phyloP scores from a whole-genome alignment of 2,329 filamentous ascomycete genomes.

The Pseudocercospora fijiensis region DNA sequence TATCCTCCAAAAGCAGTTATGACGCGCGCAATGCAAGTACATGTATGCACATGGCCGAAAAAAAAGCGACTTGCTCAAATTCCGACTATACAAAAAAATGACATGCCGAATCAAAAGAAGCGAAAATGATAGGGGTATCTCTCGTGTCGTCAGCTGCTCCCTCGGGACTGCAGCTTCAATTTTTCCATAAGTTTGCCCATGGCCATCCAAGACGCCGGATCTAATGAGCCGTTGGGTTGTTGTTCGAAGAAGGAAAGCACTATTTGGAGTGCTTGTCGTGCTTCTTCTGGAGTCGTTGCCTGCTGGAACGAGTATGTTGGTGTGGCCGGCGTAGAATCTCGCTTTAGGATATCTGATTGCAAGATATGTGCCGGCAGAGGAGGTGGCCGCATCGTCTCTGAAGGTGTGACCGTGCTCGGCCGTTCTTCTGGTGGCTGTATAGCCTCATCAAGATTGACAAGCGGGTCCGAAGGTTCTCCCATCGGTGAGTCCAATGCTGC shows the following conservation, averaged over 20 bases:
- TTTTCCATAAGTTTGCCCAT: slow-evolving; percentile 85
- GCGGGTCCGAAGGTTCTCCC: slow-evolving; percentile 37
- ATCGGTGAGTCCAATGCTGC: slow-evolving; percentile 41
- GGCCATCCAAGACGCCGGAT: slow-evolving; percentile 73
- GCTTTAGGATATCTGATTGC: slow-evolving; percentile 20
- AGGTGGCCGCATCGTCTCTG: slow-evolving; percentile 49
- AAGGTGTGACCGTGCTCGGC: slow-evolving; percentile 31
- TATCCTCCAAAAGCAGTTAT: background rate
- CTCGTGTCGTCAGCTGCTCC: slow-evolving; percentile 21
- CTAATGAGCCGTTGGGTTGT: slow-evolving; percentile 66
- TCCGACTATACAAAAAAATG: slow-evolving; percentile 1
- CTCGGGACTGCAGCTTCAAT: slow-evolving; percentile 58
- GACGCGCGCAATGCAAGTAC: background rate
- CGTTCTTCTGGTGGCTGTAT: slow-evolving; percentile 34
- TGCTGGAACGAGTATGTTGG: slow-evolving; percentile 37
- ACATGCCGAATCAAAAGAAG: slow-evolving; percentile 7
- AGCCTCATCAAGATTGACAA: slow-evolving; percentile 45
- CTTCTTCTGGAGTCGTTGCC: slow-evolving; percentile 80
- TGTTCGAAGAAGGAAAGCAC: slow-evolving; percentile 79
- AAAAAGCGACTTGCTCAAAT: background rate
- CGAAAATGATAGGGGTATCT: slow-evolving; percentile 6
- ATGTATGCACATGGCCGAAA: slow-evolving; percentile 8
- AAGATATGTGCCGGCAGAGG: slow-evolving; percentile 42
- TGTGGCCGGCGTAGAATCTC: slow-evolving; percentile 28
- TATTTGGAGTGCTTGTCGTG: slow-evolving; percentile 74